Conservation (phyloP, 306 rosid species). For the Pterocarpus macrocarpus region DNA sequence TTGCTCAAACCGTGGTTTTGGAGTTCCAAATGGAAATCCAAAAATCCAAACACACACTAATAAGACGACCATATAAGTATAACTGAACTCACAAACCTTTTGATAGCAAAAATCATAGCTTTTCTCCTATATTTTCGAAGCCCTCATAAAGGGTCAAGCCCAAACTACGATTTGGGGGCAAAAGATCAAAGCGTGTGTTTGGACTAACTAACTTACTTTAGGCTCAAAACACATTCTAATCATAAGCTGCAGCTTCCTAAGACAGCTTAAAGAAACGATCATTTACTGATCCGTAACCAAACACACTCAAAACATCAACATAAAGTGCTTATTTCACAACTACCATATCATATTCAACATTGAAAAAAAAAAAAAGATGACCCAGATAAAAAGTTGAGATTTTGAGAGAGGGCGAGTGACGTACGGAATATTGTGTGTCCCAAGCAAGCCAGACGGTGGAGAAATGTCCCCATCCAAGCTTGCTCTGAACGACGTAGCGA, state of each 20-base stretch:
- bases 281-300: neutral
- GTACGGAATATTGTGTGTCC: conserved; percentile 73
- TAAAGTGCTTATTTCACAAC: neutral
- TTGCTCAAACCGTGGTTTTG: neutral
- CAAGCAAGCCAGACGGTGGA: conserved; percentile 99
- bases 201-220: neutral
- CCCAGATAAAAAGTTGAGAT: neutral
- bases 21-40: neutral
- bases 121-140: neutral
- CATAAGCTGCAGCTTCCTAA: neutral
- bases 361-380: neutral
- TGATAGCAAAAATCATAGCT: neutral
- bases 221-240: neutral
- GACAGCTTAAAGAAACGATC: neutral
- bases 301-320: neutral
- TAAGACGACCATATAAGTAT: neutral
- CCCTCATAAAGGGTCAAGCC: neutral
- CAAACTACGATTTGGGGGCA: neutral
- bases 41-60: neutral
- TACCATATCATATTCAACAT: neutral
- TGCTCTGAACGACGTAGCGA: conserved; percentile 83
- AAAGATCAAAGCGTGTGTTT: neutral
- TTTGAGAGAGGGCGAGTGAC: conserved; percentile 34
- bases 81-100: conserved; percentile 12
- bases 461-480: conserved; percentile 99